A percentile compares a stretch with the other conserved stretches of the same genome.
Conservation (phyloP, 345 rosid species). For the Camelina sativa region DNA sequence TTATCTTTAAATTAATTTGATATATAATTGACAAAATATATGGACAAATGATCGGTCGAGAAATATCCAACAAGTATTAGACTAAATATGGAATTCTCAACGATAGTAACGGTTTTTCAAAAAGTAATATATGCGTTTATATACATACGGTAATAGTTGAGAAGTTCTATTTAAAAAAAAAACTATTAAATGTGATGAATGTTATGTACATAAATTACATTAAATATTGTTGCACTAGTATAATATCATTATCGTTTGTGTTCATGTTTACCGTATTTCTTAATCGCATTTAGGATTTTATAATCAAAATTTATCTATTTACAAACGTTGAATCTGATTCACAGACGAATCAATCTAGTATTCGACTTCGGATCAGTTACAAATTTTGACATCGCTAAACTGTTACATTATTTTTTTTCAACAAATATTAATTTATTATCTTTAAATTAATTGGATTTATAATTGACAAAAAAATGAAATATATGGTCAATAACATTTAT, state of each 20-base stretch:
- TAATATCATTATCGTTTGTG: too few species aligned
- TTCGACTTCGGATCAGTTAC: neutral
- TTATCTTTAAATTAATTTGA: neutral
- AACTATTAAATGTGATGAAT: too few species aligned
- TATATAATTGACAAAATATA: neutral
- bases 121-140: too few species aligned
- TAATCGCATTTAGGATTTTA: neutral
- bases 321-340: neutral
- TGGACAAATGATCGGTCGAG: too few species aligned
- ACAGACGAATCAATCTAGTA: neutral
- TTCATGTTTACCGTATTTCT: too few species aligned
- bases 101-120: too few species aligned
- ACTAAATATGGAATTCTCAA: too few species aligned
- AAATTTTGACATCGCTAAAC: neutral
- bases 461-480: neutral
- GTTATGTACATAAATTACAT: too few species aligned
- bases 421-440: neutral
- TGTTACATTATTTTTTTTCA: neutral
- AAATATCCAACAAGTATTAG: too few species aligned
- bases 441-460: neutral
- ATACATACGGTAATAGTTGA: too few species aligned
- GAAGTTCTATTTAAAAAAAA: too few species aligned
- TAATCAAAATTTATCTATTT: neutral
- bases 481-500: neutral
- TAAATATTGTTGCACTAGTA: too few species aligned